Conservation (phyloP, 1,139 yeast genomes). For the Debaryomyces coudertii region DNA sequence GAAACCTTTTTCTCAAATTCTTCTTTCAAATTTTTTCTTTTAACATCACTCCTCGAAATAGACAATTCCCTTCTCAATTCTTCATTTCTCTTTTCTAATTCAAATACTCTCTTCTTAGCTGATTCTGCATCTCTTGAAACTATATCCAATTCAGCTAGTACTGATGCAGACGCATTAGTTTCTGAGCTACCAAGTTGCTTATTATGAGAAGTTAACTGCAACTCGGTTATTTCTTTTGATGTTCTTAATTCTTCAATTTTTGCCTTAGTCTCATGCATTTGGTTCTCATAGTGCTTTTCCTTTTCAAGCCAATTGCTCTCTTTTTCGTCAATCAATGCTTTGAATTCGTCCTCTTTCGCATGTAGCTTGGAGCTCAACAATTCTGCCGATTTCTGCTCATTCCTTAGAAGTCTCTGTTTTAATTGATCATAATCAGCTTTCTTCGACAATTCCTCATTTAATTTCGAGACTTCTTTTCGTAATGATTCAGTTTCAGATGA, state of each 20-base stretch:
- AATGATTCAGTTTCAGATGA: slow-evolving; percentile 57
- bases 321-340: slow-evolving; percentile 62
- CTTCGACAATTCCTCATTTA: slow-evolving; percentile 64
- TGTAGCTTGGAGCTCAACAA: slow-evolving; percentile 45
- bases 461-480: slow-evolving; percentile 53
- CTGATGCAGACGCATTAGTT: slow-evolving; percentile 28
- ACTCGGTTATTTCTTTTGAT: slow-evolving; percentile 55
- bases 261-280: slow-evolving; percentile 48
- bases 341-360: slow-evolving; percentile 68
- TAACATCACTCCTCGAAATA: slow-evolving; percentile 49
- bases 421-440: slow-evolving; percentile 80
- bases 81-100: slow-evolving; percentile 78
- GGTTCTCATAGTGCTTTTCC: slow-evolving; percentile 47
- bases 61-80: slow-evolving; percentile 69
- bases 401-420: slow-evolving; percentile 59
- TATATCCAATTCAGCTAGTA: slow-evolving; percentile 60
- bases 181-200: slow-evolving; percentile 21
- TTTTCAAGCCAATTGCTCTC: slow-evolving; percentile 61
- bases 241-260: slow-evolving; percentile 59
- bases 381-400: slow-evolving; percentile 62
- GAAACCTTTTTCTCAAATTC: slow-evolving; percentile 46
- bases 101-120: slow-evolving; percentile 67
- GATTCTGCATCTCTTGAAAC: slow-evolving; percentile 75
- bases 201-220: slow-evolving; percentile 50
- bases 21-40: slow-evolving; percentile 34